Evolutionary conservation across 331 rosid genomes (phyloP).

Genomic region (Malus hybrid): DNA sequence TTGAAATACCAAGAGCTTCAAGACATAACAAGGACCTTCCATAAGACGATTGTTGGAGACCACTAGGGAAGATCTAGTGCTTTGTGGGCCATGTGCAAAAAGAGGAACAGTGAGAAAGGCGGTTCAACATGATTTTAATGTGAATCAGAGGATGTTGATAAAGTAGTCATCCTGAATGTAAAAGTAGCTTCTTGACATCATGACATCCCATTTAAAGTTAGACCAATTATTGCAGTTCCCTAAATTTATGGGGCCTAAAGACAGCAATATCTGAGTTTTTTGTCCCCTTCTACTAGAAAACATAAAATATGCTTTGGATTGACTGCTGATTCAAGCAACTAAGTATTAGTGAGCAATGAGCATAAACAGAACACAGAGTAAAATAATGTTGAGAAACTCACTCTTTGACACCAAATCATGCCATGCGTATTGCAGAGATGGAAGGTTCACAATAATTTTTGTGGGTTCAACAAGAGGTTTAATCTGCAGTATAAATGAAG

Average conservation of each 20-base stretch:
- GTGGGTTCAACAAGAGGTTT: conserved; percentile 87
- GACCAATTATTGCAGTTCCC: background rate
- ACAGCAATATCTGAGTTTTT: background rate
- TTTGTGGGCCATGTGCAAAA: background rate
- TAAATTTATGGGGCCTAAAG: background rate
- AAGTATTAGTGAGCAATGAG: background rate
- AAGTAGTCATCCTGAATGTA: background rate
- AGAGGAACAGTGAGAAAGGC: background rate
- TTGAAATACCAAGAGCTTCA: background rate
- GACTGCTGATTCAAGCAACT: background rate
- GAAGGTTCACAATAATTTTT: conserved; percentile 38
- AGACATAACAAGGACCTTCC: background rate
- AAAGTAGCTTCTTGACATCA: background rate
- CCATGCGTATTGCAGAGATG: conserved; percentile 62
- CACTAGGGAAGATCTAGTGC: background rate
- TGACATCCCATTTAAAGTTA: background rate
- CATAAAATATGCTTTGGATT: background rate
- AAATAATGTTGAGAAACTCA: conserved; percentile 19
- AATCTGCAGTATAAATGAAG: conserved; percentile 49
- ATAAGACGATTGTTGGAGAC: background rate
- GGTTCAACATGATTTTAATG: background rate
- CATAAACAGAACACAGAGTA: background rate
- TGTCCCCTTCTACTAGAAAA: background rate
- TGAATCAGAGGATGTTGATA: background rate
- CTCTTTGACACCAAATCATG: conserved; percentile 84